These are phyloP conservation scores for Clonostachys rhizophaga DNA, from an alignment of 2,329 filamentous ascomycete species.

Conservation along the genomic window DNA sequence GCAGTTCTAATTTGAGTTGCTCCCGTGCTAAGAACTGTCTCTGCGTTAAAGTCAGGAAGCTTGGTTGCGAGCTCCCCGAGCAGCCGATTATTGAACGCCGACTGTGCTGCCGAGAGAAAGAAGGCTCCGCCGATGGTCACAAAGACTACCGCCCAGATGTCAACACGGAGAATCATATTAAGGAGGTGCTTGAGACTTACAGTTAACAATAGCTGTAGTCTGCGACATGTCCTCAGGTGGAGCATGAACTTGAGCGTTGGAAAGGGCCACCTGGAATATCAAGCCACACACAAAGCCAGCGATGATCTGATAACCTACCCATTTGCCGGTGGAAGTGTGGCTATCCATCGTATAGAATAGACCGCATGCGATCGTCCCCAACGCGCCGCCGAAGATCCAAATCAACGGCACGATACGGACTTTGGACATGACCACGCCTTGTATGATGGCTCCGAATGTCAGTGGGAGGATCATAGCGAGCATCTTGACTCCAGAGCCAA, in stretches of 20 bases:
- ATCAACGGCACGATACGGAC: slow-evolving; percentile 22
- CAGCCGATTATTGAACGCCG: slow-evolving; percentile 28
- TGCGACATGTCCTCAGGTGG: background rate
- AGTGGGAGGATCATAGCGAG: slow-evolving; percentile 4
- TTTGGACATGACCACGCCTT: background rate
- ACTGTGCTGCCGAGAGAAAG: slow-evolving; percentile 31
- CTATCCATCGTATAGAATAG: slow-evolving; percentile 19
- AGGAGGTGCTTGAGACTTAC: slow-evolving; percentile 3
- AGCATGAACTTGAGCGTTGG: slow-evolving; percentile 30
- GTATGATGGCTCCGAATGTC: background rate
- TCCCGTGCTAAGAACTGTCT: slow-evolving; percentile 21
- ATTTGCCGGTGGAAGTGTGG: background rate
- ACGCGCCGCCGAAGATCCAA: slow-evolving; percentile 24
- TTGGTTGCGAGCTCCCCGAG: slow-evolving; percentile 13
- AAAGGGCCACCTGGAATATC: slow-evolving; percentile 34
- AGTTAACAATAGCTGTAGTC: slow-evolving; percentile 1
- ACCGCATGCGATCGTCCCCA: slow-evolving; percentile 20
- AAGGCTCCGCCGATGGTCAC: slow-evolving; percentile 38
- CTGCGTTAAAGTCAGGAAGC: slow-evolving; percentile 20
- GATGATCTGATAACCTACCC: slow-evolving; percentile 17
- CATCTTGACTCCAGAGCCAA: slow-evolving; percentile 3
- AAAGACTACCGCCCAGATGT: slow-evolving; percentile 12
- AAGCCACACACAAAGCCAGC: slow-evolving; percentile 34
- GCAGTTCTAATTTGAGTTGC: slow-evolving; percentile 44
- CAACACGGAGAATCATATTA: background rate